phyloP scores from a whole-genome alignment of 495 filamentous ascomycete genomes.

The Diplogelasinospora grovesii region DNA sequence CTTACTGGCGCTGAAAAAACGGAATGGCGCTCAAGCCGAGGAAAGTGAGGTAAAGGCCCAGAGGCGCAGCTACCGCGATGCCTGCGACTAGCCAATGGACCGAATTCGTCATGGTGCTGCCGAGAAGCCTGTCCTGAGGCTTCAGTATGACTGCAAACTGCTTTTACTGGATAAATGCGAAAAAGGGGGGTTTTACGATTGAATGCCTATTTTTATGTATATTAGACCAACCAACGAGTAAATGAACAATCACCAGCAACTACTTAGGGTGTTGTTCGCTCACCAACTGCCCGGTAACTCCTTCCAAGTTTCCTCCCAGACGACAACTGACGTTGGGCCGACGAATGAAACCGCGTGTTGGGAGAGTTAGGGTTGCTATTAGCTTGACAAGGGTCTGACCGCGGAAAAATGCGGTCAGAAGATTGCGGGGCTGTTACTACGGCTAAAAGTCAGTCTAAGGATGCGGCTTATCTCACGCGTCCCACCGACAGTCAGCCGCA shows the following conservation, averaged over 20 bases:
- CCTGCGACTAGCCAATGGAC: conserved; percentile 18
- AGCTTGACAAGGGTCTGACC: neutral
- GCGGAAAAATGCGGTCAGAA: neutral
- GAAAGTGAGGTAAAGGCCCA: conserved; percentile 38
- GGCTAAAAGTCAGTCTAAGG: conserved; percentile 2
- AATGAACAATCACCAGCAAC: too few relatives aligned
- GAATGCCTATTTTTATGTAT: too few relatives aligned
- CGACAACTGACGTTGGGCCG: conserved; percentile 17
- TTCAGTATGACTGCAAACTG: too few relatives aligned
- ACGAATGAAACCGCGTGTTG: neutral
- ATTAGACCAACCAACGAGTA: too few relatives aligned
- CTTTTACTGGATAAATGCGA: too few relatives aligned
- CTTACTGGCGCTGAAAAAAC: conserved; percentile 56
- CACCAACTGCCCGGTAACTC: neutral
- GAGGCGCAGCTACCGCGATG: conserved; percentile 35
- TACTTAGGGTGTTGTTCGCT: too few relatives aligned
- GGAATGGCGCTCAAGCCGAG: conserved; percentile 40
- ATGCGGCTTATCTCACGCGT: conserved; percentile 12
- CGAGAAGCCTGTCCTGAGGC: too few relatives aligned
- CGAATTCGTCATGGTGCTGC: conserved; percentile 2
- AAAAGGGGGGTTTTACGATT: too few relatives aligned
- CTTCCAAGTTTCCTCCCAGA: conserved; percentile 1
- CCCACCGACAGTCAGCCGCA: conserved; percentile 17
- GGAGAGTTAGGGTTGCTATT: conserved; percentile 3
- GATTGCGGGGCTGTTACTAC: conserved; percentile 4